Base-by-base conservation (phyloP, 2,329 filamentous ascomycete species). In the Fusarium foetens region DNA sequence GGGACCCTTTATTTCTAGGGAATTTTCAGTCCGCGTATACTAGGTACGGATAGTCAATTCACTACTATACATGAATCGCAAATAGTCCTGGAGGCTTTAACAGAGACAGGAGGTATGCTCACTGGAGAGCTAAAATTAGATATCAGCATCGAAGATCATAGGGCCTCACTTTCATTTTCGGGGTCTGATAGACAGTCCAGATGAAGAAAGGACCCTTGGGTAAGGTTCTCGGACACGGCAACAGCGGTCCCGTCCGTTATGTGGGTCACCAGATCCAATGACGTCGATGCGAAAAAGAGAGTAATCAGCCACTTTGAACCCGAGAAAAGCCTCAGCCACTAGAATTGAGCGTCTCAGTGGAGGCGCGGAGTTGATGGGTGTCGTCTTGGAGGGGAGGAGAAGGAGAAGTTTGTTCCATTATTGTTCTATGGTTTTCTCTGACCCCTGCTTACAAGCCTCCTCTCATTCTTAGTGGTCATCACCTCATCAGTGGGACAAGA, bases 271-370 rank as follows among this genome's bases (percentile, higher is more conserved):
- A 17, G 19, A 46, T 66, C 36, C 25, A 66, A 58, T 72, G 60
- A 72, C 69, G 55, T 70, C 25, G 42, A 38, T 57, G 58, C 58
- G 58, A 49, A 42, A 49, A 71, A 64, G 67, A 48, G 14, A 54
- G 31, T 23, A 31, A 41, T 59, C 42, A 64, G 63, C 69, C 69
- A 72, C 68, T 57, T 27, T 16, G 43, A 31, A 66, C 31, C 49
- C 46, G 41, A 62, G 35, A 43, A 67, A 66, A 51, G 14, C 35
- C 59, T 55, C 60, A 66, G 70, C 70, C 70, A 73, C 70, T 71
- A 54, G 41, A 68, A 36, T 53, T 38, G 23, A 54, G 38, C 49
- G 46, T 62, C 68, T 52, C 63, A 58, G 68, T 55, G 62, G 68
- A 72, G 68, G 52, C 55, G 46, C 52, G 43, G 51, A 60, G 45